phyloP scores from a whole-genome alignment of 2,329 filamentous ascomycete species.

The Coniochaeta sp. region DNA sequence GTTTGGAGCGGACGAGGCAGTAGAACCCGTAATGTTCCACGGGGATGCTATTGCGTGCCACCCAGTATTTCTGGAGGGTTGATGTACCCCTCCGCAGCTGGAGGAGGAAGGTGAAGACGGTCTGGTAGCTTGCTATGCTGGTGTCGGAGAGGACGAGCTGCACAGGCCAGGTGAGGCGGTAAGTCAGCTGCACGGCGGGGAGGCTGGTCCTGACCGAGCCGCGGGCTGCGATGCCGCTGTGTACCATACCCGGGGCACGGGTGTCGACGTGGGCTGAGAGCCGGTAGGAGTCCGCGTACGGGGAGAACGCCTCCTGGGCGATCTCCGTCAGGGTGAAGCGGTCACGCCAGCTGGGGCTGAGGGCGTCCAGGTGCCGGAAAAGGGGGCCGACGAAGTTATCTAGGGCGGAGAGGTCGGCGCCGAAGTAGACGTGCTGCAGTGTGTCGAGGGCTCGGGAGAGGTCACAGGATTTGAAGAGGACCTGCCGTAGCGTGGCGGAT shows the following conservation, averaged over 20 bases:
- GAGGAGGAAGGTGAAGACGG: slow-evolving; percentile 67
- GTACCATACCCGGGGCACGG: slow-evolving; percentile 23
- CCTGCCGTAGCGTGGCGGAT: slow-evolving; percentile 55
- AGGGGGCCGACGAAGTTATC: slow-evolving; percentile 60
- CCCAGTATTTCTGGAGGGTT: slow-evolving; percentile 48
- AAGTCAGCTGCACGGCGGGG: slow-evolving; percentile 57
- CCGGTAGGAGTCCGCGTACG: slow-evolving; percentile 50
- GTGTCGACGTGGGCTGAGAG: slow-evolving; percentile 50
- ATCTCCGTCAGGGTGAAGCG: slow-evolving; percentile 73
- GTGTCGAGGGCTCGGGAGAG: slow-evolving; percentile 58
- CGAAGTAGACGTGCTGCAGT: slow-evolving; percentile 68
- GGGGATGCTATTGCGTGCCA: slow-evolving; percentile 17
- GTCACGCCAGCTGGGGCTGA: slow-evolving; percentile 64
- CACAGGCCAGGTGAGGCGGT: slow-evolving; percentile 59
- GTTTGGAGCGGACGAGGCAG: slow-evolving; percentile 56
- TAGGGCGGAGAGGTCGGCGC: slow-evolving; percentile 63
- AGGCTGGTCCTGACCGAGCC: slow-evolving; percentile 56
- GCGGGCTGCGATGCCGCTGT: slow-evolving; percentile 37
- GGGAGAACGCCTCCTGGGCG: slow-evolving; percentile 63
- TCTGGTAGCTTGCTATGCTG: slow-evolving; percentile 60
- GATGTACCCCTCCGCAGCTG: slow-evolving; percentile 68
- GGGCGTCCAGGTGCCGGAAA: slow-evolving; percentile 66
- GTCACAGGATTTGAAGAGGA: slow-evolving; percentile 63
- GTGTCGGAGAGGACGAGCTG: slow-evolving; percentile 66
- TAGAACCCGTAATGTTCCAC: slow-evolving; percentile 41